A percentile compares a stretch with the other conserved stretches of the same genome.
Evolutionary conservation across 371 early-diverging fungal genomes (phyloP).

Genomic region (Mucor irregularis): DNA sequence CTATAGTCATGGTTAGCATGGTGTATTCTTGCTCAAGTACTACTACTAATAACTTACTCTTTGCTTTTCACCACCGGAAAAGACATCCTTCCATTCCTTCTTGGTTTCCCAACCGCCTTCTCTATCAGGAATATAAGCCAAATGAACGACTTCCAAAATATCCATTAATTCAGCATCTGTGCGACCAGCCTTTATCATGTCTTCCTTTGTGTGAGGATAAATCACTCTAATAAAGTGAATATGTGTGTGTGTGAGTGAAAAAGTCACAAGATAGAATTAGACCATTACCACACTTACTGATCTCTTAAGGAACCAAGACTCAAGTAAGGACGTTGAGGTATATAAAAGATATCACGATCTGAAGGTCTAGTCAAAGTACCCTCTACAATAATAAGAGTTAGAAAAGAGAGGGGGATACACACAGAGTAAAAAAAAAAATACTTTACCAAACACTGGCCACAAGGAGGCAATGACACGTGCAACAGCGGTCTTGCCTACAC

Average conservation of each 20-base stretch:
- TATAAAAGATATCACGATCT: slow-evolving; percentile 75
- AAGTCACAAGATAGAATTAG: neutral
- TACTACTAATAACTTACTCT: slow-evolving; percentile 49
- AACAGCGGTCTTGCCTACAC: slow-evolving; percentile 81
- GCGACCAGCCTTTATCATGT: slow-evolving; percentile 72
- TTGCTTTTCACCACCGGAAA: slow-evolving; percentile 92
- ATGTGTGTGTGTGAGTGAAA: neutral
- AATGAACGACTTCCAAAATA: slow-evolving; percentile 72
- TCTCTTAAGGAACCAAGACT: slow-evolving; percentile 84
- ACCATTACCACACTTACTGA: slow-evolving; percentile 55
- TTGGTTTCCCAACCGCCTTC: slow-evolving; percentile 89
- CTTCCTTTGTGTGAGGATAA: slow-evolving; percentile 83
- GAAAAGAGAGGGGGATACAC: no score
- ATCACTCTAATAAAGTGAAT: slow-evolving; percentile 52
- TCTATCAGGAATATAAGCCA: slow-evolving; percentile 74
- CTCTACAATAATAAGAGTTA: slow-evolving; percentile 30
- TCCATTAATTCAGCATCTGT: slow-evolving; percentile 78
- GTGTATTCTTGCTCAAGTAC: no score
- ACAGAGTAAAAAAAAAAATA: neutral
- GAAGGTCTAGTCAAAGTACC: slow-evolving; percentile 71
- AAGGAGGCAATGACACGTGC: slow-evolving; percentile 81
- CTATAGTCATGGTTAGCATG: slow-evolving; percentile 40
- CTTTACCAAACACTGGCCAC: slow-evolving; percentile 81
- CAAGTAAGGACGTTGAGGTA: slow-evolving; percentile 90
- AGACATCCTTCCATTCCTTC: slow-evolving; percentile 91